These are phyloP conservation scores for Elongisporangium senticosum DNA, from an alignment of 352 stramenopile species.

Conservation along the genomic window DNA sequence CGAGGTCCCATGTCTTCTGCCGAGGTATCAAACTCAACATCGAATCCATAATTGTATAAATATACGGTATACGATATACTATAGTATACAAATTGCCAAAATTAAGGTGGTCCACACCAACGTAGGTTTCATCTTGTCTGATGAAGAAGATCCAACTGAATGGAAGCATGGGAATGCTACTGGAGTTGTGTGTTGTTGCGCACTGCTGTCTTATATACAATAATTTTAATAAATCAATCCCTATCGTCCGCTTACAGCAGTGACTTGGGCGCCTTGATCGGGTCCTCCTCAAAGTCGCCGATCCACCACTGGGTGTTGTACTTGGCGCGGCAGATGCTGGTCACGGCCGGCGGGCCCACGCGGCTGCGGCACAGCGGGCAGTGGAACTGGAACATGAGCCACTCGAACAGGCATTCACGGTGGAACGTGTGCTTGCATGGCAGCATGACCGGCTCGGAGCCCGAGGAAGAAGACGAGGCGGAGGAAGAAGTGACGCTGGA, in stretches of 20 bases:
- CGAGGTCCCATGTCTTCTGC: too few relatives aligned
- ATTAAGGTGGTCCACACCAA: background rate
- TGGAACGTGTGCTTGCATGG: slow-evolving; percentile 68
- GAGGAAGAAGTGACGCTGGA: slow-evolving; percentile 10
- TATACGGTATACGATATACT: too few relatives aligned
- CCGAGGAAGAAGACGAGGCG: slow-evolving; percentile 2
- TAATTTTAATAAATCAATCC: background rate
- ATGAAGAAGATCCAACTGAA: too few relatives aligned
- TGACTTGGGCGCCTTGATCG: slow-evolving; percentile 12
- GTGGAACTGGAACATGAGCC: slow-evolving; percentile 66
- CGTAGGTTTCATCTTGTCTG: too few relatives aligned
- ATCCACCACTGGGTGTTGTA: slow-evolving; percentile 65
- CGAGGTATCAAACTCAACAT: background rate
- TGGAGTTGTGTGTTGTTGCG: background rate
- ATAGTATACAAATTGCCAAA: too few relatives aligned
- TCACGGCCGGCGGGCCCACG: slow-evolving; percentile 43
- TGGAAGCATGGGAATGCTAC: background rate
- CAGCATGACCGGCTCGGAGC: slow-evolving; percentile 26
- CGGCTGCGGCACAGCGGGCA: slow-evolving; percentile 60
- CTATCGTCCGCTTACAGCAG: background rate
- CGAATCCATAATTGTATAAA: background rate
- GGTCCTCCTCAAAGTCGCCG: slow-evolving; percentile 52
- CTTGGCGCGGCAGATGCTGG: slow-evolving; percentile 55
- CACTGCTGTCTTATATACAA: background rate
- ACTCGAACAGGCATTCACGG: slow-evolving; percentile 70